These are phyloP conservation scores for Trichothecium sympodiale DNA, from an alignment of 2,329 filamentous ascomycete species.

Conservation along the genomic window DNA sequence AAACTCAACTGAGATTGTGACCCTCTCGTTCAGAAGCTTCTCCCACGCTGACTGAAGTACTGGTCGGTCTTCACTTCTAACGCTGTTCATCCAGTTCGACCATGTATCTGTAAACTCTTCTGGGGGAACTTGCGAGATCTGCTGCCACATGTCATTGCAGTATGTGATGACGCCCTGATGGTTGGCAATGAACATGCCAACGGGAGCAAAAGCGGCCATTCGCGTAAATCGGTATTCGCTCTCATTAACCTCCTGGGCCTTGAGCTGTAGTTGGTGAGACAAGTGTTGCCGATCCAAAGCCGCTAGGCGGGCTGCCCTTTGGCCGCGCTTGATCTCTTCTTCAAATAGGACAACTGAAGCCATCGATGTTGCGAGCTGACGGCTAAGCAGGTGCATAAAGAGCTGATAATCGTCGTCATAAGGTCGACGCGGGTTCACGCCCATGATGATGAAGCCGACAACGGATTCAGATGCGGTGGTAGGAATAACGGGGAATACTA, in stretches of 20 bases:
- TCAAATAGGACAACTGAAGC: conserved; percentile 76
- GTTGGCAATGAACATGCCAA: conserved; percentile 79
- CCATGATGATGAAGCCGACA: conserved; percentile 69
- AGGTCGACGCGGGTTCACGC: conserved; percentile 65
- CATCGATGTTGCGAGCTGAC: conserved; percentile 68
- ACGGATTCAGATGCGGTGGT: conserved; percentile 60
- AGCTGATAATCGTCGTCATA: conserved; percentile 74
- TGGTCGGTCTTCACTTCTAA: conserved; percentile 53
- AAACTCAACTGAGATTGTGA: conserved; percentile 60
- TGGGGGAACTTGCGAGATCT: conserved; percentile 56
- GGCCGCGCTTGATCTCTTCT: conserved; percentile 67
- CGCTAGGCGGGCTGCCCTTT: conserved; percentile 62
- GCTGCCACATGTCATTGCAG: conserved; percentile 71
- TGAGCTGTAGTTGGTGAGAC: conserved; percentile 59
- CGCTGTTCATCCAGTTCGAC: conserved; percentile 63
- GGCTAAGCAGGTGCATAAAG: conserved; percentile 63
- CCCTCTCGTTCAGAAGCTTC: conserved; percentile 47
- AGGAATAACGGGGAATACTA: conserved; percentile 69
- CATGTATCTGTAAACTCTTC: conserved; percentile 31
- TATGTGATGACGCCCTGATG: conserved; percentile 60
- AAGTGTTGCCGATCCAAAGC: conserved; percentile 68
- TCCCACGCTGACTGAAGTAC: conserved; percentile 51
- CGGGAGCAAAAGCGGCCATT: conserved; percentile 76
- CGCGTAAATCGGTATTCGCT: conserved; percentile 71
- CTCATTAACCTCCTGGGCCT: conserved; percentile 50